Evolutionary conservation across 2,329 filamentous ascomycete species (phyloP).

Genomic region (Colletotrichum spaethianum): DNA sequence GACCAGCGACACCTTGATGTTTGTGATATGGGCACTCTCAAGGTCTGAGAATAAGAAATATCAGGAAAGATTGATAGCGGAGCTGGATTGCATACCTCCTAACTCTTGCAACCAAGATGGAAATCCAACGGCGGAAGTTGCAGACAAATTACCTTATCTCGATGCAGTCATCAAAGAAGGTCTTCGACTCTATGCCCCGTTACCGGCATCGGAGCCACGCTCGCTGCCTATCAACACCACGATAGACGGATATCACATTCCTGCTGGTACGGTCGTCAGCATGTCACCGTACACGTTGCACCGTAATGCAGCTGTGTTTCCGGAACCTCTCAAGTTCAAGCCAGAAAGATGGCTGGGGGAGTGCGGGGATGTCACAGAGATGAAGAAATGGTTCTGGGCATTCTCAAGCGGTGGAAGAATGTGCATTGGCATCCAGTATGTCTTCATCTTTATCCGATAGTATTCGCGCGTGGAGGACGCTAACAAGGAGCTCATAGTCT

Average conservation of each 20-base stretch:
- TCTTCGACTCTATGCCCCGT: conserved; percentile 62
- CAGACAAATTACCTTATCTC: conserved; percentile 58
- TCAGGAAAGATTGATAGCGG: conserved; percentile 52
- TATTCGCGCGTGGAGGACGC: neutral
- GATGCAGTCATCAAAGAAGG: conserved; percentile 67
- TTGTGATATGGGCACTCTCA: conserved; percentile 64
- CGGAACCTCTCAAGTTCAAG: conserved; percentile 45
- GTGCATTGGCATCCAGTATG: conserved; percentile 42
- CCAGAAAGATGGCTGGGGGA: conserved; percentile 47
- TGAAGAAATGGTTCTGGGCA: conserved; percentile 40
- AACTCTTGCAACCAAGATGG: conserved; percentile 43
- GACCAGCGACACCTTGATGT: conserved; percentile 66
- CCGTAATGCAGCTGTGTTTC: conserved; percentile 45
- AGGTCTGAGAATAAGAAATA: conserved; percentile 55
- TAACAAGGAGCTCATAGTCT: conserved; percentile 19
- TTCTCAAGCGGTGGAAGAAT: conserved; percentile 41
- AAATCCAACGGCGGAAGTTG: conserved; percentile 52
- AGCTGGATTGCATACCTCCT: conserved; percentile 42
- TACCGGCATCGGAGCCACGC: conserved; percentile 66
- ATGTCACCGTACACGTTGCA: conserved; percentile 48
- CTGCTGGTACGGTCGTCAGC: conserved; percentile 45
- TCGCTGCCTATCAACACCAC: conserved; percentile 44
- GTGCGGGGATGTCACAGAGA: conserved; percentile 22
- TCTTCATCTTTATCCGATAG: neutral
- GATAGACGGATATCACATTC: conserved; percentile 46